Evolutionary conservation across 2,329 filamentous ascomycete species (phyloP).

Genomic region (Endocalyx cinctus): DNA sequence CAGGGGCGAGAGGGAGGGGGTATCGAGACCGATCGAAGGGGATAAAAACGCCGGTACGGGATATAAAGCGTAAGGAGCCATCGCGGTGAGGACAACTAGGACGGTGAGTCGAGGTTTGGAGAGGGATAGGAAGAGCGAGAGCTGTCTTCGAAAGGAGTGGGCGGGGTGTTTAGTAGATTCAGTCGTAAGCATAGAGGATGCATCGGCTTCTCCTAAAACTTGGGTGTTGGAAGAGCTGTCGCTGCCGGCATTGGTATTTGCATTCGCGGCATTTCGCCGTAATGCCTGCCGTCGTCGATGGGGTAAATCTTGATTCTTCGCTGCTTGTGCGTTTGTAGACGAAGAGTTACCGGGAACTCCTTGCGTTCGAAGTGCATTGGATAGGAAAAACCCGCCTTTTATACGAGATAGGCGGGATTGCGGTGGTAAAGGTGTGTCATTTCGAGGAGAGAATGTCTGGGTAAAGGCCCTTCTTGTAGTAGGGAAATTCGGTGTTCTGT

Average conservation of each 20-base stretch:
- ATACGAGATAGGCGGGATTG: conserved; percentile 14
- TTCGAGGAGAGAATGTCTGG: conserved; percentile 10
- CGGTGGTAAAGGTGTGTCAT: conserved; percentile 8
- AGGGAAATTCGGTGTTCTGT: conserved; percentile 5
- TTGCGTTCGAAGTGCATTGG: conserved; percentile 18
- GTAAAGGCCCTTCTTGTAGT: conserved; percentile 14
- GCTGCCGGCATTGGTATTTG: conserved; percentile 1
- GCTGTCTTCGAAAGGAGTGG: conserved; percentile 55
- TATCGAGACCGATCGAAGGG: conserved; percentile 54
- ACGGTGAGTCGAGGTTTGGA: conserved; percentile 94
- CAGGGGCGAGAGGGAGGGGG: conserved; percentile 81
- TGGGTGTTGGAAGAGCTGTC: not conserved
- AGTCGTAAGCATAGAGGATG: conserved; percentile 52
- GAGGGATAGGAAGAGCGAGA: conserved; percentile 82
- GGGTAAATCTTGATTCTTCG: conserved; percentile 17
- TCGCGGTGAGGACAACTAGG: conserved; percentile 85
- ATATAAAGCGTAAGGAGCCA: conserved; percentile 87
- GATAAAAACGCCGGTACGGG: conserved; percentile 83
- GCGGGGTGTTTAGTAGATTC: conserved; percentile 45
- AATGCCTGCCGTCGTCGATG: conserved; percentile 22
- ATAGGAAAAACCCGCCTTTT: conserved; percentile 25
- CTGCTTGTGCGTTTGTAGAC: conserved; percentile 5
- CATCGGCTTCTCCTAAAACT: conserved; percentile 29
- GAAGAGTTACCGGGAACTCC: conserved; percentile 3
- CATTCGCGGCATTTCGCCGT: conserved; percentile 9